Percentiles rank a stretch among this genome's conserved stretches.
phyloP scores from a whole-genome alignment of 75 land plant species.

The Isoetes taiwanensis region DNA sequence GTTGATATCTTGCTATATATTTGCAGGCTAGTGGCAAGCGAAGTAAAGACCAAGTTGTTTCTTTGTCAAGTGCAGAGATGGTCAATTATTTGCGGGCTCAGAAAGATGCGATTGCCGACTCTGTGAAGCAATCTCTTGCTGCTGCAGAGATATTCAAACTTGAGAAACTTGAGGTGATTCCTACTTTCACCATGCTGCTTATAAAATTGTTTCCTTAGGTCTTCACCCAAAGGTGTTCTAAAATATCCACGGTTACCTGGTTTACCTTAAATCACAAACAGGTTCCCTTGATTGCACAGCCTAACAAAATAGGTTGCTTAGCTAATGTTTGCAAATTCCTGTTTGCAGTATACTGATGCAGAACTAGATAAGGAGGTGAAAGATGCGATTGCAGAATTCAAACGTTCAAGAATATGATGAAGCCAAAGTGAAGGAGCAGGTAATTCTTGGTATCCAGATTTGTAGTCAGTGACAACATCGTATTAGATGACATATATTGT shows the following conservation, averaged over 20 bases:
- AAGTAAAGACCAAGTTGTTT: conserved; percentile 47
- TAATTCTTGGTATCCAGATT: too few species aligned
- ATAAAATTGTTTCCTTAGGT: too few species aligned
- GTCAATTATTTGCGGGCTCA: conserved; percentile 60
- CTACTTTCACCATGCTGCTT: too few species aligned
- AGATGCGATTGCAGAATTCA: conserved; percentile 63
- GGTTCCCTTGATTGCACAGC: too few species aligned
- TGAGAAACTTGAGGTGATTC: conserved; percentile 67
- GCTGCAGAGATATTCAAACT: conserved; percentile 82
- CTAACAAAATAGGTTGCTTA: too few species aligned
- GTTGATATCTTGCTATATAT: not conserved
- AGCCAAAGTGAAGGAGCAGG: conserved; percentile 63
- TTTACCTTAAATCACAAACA: too few species aligned
- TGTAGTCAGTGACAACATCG: too few species aligned
- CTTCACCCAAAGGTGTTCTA: too few species aligned
- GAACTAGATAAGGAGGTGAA: conserved; percentile 78
- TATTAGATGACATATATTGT: too few species aligned
- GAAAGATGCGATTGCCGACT: conserved; percentile 43
- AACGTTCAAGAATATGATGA: conserved; percentile 84
- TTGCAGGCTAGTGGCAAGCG: conserved; percentile 58
- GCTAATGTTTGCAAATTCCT: too few species aligned
- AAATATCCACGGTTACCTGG: too few species aligned
- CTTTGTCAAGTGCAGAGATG: conserved; percentile 66
- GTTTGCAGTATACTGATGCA: conserved; percentile 56
- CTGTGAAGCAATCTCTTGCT: conserved; percentile 78